Conservation (phyloP, 805 yeast genomes). For the Candida berthetii region DNA sequence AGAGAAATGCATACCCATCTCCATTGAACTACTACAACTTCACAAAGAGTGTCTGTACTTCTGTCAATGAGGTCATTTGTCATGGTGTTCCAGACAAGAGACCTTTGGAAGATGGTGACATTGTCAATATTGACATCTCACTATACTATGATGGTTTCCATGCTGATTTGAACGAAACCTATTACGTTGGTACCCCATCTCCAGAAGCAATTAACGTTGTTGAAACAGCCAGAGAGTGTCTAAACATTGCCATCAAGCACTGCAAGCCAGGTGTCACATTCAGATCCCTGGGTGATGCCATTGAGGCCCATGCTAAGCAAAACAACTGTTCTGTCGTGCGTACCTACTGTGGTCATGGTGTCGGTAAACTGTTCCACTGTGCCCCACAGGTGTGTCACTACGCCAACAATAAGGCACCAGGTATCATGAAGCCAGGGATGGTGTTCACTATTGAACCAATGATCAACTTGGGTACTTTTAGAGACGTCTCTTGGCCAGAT, state of each 20-base stretch:
- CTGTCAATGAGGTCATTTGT: conserved; percentile 92
- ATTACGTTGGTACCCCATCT: conserved; percentile 88
- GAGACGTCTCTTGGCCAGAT: conserved; percentile 92
- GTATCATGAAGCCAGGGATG: conserved; percentile 93
- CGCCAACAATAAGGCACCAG: conserved; percentile 87
- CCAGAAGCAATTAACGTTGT: conserved; percentile 83
- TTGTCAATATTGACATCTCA: conserved; percentile 85
- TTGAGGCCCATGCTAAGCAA: conserved; percentile 78
- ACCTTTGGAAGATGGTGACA: conserved; percentile 87
- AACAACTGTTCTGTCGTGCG: conserved; percentile 83
- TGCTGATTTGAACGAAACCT: conserved; percentile 93
- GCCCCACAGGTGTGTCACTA: conserved; percentile 94
- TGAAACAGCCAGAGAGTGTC: conserved; percentile 84
- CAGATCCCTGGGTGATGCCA: conserved; percentile 80
- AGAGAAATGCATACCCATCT: conserved; percentile 89
- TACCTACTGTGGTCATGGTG: conserved; percentile 93
- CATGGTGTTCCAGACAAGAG: conserved; percentile 96
- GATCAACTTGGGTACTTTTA: conserved; percentile 80
- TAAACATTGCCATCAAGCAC: conserved; percentile 73
- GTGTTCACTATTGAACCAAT: conserved; percentile 97
- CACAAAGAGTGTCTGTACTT: conserved; percentile 90
- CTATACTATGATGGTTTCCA: conserved; percentile 84
- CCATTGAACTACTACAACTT: conserved; percentile 91
- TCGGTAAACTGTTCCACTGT: conserved; percentile 79
- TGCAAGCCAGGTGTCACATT: conserved; percentile 92